Evolutionary conservation across 306 rosid genomes (phyloP).

Genomic region (Castanea crenata): DNA sequence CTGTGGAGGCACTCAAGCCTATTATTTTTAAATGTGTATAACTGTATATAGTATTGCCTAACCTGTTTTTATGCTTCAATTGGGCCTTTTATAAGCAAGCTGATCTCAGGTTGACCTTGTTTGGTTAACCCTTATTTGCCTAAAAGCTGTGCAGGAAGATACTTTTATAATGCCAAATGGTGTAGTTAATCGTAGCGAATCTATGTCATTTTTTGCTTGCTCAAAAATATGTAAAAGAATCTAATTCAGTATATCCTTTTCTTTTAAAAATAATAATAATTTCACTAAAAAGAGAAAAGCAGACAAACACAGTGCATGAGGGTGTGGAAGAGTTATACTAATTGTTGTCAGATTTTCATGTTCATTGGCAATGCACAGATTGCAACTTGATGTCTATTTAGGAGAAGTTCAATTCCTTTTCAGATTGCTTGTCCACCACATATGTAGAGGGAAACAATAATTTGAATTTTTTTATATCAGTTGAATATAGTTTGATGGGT

Average conservation of each 20-base stretch:
- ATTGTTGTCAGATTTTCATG: too few relatives aligned
- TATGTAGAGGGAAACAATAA: too few relatives aligned
- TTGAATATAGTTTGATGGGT: background rate
- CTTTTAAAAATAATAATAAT: background rate
- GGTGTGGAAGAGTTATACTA: background rate
- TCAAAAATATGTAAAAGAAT: background rate
- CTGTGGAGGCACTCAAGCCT: background rate
- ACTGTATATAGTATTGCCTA: background rate
- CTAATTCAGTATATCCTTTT: background rate
- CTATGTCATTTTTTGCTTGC: too few relatives aligned
- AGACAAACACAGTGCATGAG: background rate
- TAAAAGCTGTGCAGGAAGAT: background rate
- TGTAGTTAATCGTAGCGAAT: background rate
- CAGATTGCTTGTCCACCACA: background rate
- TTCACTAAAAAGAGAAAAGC: background rate
- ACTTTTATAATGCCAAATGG: background rate
- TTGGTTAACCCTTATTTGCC: too few relatives aligned
- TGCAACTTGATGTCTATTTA: background rate
- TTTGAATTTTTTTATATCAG: background rate
- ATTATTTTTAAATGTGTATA: background rate
- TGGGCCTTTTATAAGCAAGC: too few relatives aligned
- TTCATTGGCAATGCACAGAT: background rate
- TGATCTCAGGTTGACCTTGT: too few relatives aligned
- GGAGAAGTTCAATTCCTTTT: background rate
- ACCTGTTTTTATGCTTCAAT: background rate